Conservation (phyloP, 2,329 filamentous ascomycete genomes). For the Onygenales sp. region DNA sequence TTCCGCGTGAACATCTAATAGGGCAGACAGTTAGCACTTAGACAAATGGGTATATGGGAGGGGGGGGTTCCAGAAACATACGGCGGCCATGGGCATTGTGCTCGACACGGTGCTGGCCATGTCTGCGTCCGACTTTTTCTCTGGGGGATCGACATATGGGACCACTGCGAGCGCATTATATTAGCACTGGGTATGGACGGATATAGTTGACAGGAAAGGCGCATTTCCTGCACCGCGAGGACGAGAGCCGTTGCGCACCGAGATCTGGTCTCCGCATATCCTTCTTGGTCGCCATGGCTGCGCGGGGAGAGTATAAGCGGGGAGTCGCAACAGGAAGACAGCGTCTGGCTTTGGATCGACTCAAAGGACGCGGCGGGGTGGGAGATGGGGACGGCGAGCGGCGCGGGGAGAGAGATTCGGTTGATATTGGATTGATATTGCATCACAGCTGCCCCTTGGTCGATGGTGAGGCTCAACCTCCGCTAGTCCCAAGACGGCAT, state of each 20-base stretch:
- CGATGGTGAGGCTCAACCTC: too few species aligned
- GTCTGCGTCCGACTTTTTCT: slow-evolving; percentile 56
- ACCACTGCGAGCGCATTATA: slow-evolving; percentile 52
- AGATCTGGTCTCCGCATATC: slow-evolving; percentile 68
- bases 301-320: neutral
- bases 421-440: too few species aligned
- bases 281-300: slow-evolving; percentile 56
- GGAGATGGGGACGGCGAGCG: too few species aligned
- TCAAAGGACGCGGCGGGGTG: too few species aligned
- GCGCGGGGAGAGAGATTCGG: too few species aligned
- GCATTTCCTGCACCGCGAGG: neutral
- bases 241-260: slow-evolving; percentile 41
- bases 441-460: too few species aligned
- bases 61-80: slow-evolving; percentile 30
- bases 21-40: neutral
- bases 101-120: slow-evolving; percentile 62
- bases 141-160: slow-evolving; percentile 69
- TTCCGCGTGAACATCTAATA: slow-evolving; percentile 80
- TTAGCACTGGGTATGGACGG: neutral
- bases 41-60: neutral
- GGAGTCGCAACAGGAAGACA: neutral
- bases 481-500: too few species aligned
- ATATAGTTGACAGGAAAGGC: neutral
- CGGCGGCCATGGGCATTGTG: slow-evolving; percentile 87
- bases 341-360: too few species aligned